Evolutionary conservation across 208 protist species (phyloP).

Genomic region (Trypanosoma rangeli): DNA sequence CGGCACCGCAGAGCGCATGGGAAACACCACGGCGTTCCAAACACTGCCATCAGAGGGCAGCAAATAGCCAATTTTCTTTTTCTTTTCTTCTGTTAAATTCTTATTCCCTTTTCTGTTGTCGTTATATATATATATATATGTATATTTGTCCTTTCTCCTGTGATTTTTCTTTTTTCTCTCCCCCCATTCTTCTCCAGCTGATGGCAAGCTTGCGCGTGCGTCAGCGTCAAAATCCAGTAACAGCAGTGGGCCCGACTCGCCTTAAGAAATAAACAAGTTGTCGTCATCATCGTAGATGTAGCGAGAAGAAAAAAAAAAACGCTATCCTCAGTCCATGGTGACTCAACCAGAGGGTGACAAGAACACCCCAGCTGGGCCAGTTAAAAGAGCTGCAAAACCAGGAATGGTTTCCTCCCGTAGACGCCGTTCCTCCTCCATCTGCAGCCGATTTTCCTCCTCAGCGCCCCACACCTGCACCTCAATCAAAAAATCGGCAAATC

Average conservation of each 20-base stretch:
- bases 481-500: slow-evolving; percentile 83
- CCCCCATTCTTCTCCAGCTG: no score
- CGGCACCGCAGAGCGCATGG: no score
- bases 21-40: no score
- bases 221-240: no score
- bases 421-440: slow-evolving; percentile 61
- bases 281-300: background rate
- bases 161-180: background rate
- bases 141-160: no score
- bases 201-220: no score
- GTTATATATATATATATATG: slow-evolving; percentile 16
- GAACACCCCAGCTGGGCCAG: slow-evolving; percentile 9
- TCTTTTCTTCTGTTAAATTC: slow-evolving; percentile 6
- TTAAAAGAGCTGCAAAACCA: slow-evolving; percentile 36
- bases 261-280: background rate
- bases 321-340: background rate
- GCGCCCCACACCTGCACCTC: slow-evolving; percentile 86
- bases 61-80: background rate
- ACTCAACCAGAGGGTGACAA: background rate
- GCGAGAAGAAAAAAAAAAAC: no score
- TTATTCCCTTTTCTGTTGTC: background rate
- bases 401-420: slow-evolving; percentile 54
- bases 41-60: background rate
- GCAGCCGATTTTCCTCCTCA: slow-evolving; percentile 82
- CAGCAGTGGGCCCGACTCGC: no score